Percentiles rank a stretch among this genome's conserved stretches.
Evolutionary conservation across 1,284 basidiomycete genomes (phyloP).

Genomic region (Hymenochaete sp.): DNA sequence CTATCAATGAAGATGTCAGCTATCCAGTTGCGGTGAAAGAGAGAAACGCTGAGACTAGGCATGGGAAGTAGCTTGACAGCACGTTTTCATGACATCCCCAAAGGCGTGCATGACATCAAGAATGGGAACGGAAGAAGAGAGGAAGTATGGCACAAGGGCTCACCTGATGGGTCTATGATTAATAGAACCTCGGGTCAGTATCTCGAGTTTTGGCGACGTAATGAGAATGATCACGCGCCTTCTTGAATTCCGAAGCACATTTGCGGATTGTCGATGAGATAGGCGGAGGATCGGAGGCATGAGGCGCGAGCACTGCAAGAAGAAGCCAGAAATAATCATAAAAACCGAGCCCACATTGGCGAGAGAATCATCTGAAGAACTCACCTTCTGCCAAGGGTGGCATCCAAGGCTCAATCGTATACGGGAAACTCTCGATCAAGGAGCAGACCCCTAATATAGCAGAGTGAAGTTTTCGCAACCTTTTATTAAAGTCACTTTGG

Average conservation of each 20-base stretch:
- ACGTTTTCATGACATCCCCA: not conserved
- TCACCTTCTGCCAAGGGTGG: slow-evolving; percentile 66
- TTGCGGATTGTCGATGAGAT: slow-evolving; percentile 86
- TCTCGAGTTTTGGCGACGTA: slow-evolving; percentile 1
- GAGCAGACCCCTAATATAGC: slow-evolving; percentile 88
- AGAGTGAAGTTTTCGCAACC: slow-evolving; percentile 74
- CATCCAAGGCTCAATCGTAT: slow-evolving; percentile 71
- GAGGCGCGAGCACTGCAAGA: slow-evolving; percentile 56
- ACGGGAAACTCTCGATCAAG: slow-evolving; percentile 73
- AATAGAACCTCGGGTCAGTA: not conserved
- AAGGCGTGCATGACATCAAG: not conserved
- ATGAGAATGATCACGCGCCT: slow-evolving; percentile 38
- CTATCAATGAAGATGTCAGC: slow-evolving; percentile 29
- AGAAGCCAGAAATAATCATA: slow-evolving; percentile 25
- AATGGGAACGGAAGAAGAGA: slow-evolving; percentile 25
- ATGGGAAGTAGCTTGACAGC: not conserved
- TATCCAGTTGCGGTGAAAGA: slow-evolving; percentile 2
- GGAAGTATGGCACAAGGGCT: slow-evolving; percentile 25
- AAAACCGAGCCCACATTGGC: not conserved
- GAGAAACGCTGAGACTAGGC: slow-evolving; percentile 10
- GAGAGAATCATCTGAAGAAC: slow-evolving; percentile 15
- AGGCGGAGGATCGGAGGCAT: slow-evolving; percentile 86
- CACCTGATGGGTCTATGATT: slow-evolving; percentile 59
- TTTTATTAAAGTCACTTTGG: slow-evolving; percentile 65
- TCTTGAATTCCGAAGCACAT: slow-evolving; percentile 84